Percentiles rank a stretch among this genome's conserved stretches.
phyloP scores from a whole-genome alignment of 2,329 filamentous ascomycete species.

The Cladophialophora psammophila region DNA sequence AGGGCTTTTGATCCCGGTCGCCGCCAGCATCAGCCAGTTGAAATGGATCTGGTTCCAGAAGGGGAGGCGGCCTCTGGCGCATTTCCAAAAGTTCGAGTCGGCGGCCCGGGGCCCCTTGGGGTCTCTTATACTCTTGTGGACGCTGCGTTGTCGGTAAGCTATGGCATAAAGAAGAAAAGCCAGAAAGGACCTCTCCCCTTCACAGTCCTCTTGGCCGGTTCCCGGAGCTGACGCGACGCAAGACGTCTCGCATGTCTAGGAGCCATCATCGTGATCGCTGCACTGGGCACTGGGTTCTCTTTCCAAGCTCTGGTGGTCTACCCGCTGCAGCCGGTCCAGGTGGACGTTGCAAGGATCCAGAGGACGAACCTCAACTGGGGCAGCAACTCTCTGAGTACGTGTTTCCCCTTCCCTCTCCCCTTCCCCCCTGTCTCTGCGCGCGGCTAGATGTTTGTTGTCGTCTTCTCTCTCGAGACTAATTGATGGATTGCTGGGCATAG shows the following conservation, averaged over 20 bases:
- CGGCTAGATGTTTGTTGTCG: too few species aligned
- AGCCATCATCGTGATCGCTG: slow-evolving; percentile 22
- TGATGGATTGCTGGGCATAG: neutral
- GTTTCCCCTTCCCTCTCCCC: neutral
- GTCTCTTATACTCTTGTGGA: slow-evolving; percentile 22
- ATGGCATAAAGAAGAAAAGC: neutral
- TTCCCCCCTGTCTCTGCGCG: too few species aligned
- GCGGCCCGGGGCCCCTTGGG: slow-evolving; percentile 17
- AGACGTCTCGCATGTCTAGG: slow-evolving; percentile 25
- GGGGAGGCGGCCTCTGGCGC: slow-evolving; percentile 9
- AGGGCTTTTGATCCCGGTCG: slow-evolving; percentile 19
- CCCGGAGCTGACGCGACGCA: neutral
- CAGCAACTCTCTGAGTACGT: slow-evolving; percentile 6
- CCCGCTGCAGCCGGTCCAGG: slow-evolving; percentile 7
- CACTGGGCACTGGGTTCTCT: slow-evolving; percentile 20
- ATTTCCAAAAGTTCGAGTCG: slow-evolving; percentile 24
- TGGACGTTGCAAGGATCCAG: slow-evolving; percentile 1
- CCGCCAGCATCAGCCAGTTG: slow-evolving; percentile 17
- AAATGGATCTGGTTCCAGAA: slow-evolving; percentile 25
- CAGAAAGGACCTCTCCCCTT: too few species aligned
- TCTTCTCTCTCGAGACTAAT: too few species aligned
- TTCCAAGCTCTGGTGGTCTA: slow-evolving; percentile 23
- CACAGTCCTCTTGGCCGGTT: too few species aligned
- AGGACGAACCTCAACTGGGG: slow-evolving; percentile 7
- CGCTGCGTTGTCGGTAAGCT: slow-evolving; percentile 13